A percentile compares a stretch with the other conserved stretches of the same genome.
These are phyloP conservation scores for Leccinum longicurvipes DNA, from an alignment of 768 basidiomycete genomes.

Conservation along the genomic window DNA sequence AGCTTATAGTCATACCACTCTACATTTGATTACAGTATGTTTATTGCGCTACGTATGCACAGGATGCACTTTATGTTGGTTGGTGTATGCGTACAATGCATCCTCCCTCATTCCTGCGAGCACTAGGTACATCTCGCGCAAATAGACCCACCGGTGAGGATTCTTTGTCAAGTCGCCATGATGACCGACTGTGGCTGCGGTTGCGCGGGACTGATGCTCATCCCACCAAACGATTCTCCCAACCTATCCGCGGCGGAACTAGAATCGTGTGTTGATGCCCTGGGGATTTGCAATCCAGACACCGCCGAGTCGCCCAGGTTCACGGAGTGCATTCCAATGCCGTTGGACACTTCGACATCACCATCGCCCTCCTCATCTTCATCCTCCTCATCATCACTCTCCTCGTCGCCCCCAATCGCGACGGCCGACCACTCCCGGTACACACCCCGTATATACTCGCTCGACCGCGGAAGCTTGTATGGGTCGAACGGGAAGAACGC, in stretches of 20 bases:
- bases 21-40: neutral
- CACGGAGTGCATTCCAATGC: slow-evolving; percentile 1
- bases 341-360: neutral
- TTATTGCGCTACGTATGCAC: neutral
- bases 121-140: too few relatives aligned
- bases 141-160: neutral
- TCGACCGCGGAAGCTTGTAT: slow-evolving; percentile 81
- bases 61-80: neutral
- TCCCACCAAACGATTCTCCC: slow-evolving; percentile 67
- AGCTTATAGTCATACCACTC: neutral
- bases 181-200: slow-evolving; percentile 19
- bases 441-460: slow-evolving; percentile 71
- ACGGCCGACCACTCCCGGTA: slow-evolving; percentile 92
- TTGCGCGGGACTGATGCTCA: slow-evolving; percentile 82
- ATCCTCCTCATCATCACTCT: slow-evolving; percentile 62
- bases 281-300: slow-evolving; percentile 23
- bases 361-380: slow-evolving; percentile 34
- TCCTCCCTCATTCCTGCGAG: neutral
- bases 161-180: slow-evolving; percentile 7
- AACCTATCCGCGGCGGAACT: slow-evolving; percentile 47
- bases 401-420: slow-evolving; percentile 64
- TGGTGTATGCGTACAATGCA: neutral
- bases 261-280: slow-evolving; percentile 15
- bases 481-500: slow-evolving; percentile 99
- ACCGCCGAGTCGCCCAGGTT: neutral